A percentile compares a stretch with the other conserved stretches of the same genome.
Conservation (phyloP, 192 early-diverging fungal genomes). For the Bifiguratus adelaidae region DNA sequence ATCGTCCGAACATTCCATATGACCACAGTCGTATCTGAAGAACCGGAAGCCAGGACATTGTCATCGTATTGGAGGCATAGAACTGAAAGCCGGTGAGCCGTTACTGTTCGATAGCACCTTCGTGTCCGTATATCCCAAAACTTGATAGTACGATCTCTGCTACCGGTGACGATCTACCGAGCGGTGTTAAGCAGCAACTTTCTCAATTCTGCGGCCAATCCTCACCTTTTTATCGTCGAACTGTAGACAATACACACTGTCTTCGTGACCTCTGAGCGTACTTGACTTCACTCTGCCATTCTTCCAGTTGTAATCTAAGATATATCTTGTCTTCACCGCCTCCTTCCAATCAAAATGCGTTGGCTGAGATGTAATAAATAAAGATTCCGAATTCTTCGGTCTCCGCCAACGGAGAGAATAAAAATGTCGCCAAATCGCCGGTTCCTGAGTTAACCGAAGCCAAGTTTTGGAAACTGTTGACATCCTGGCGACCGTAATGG, state of each 20-base stretch:
- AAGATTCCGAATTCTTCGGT: constrained; percentile 12
- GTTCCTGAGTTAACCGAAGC: constrained; percentile 39
- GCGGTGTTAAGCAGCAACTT: too few species aligned
- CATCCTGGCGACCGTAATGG: constrained; percentile 46
- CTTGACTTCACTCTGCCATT: constrained; percentile 25
- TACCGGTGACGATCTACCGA: constrained; percentile 79
- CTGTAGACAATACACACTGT: constrained; percentile 92
- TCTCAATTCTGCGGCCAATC: too few species aligned
- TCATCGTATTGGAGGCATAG: constrained; percentile 85
- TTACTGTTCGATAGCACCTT: constrained; percentile 45
- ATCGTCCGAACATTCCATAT: constrained; percentile 70
- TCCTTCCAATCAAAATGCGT: constrained; percentile 54
- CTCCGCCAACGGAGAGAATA: constrained; percentile 10
- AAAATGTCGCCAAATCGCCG: constrained; percentile 4
- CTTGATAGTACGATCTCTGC: constrained; percentile 68
- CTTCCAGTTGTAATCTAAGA: constrained; percentile 56
- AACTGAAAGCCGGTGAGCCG: constrained; percentile 62
- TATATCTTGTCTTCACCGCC: constrained; percentile 56
- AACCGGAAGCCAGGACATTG: constrained; percentile 72
- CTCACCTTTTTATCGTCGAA: constrained; percentile 66
- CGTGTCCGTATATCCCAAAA: constrained; percentile 74
- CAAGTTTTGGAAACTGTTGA: constrained; percentile 55
- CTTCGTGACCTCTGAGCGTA: constrained; percentile 66
- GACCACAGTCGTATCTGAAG: constrained; percentile 78
- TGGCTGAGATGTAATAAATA: too few species aligned